These are phyloP conservation scores for Corymbia maculata DNA, from an alignment of 345 rosid species.

Conservation along the genomic window DNA sequence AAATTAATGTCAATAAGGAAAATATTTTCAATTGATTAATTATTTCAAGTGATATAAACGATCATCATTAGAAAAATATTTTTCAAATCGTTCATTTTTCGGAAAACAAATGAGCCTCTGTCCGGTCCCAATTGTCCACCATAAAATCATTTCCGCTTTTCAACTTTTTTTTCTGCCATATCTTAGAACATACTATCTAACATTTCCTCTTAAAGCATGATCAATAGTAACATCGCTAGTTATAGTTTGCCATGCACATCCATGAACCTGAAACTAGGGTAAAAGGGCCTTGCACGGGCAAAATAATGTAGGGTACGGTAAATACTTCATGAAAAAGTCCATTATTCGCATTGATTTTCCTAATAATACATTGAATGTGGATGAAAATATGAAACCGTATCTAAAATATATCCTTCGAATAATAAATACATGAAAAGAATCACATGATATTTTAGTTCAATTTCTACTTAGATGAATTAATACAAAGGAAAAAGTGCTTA, in stretches of 20 bases:
- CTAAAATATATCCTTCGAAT: not conserved
- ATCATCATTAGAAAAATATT: no score
- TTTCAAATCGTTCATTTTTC: no score
- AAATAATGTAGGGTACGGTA: not conserved
- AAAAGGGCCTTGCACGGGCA: not conserved
- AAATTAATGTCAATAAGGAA: no score
- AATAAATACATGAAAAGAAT: not conserved
- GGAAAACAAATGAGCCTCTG: no score
- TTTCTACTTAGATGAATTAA: not conserved
- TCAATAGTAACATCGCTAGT: not conserved
- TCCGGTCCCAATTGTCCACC: not conserved
- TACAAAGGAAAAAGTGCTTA: not conserved
- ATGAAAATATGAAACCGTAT: not conserved
- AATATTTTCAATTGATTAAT: no score
- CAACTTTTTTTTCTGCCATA: not conserved
- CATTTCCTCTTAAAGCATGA: not conserved
- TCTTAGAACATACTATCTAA: not conserved
- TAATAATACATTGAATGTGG: not conserved
- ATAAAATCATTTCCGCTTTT: not conserved
- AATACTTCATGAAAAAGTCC: not conserved
- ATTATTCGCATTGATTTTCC: not conserved
- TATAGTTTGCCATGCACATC: not conserved
- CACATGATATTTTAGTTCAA: not conserved
- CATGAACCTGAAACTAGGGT: not conserved
- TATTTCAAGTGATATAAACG: no score